Base-by-base conservation (phyloP, 2,329 filamentous ascomycete genomes). In the Alternaria arborescens region DNA sequence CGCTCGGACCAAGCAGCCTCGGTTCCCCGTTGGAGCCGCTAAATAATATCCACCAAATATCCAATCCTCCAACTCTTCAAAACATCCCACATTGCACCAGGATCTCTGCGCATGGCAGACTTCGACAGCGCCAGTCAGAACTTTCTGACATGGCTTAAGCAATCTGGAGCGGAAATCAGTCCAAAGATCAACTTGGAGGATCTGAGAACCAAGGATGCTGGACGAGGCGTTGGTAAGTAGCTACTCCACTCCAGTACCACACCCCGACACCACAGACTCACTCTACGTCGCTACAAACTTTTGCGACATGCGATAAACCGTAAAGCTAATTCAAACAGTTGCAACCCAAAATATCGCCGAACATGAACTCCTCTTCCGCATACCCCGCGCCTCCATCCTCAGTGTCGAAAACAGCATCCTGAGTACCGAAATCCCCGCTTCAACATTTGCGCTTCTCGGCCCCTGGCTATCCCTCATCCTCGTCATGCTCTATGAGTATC, bases 341-440 rank as follows among this genome's bases (percentile, higher is more conserved):
- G 91, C 93, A 26, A 85, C 81, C 22, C 77, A 84, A 59, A 87
- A 92, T 64, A 92, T 97, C 55, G 80, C 83, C 18, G 85, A 91
- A 68, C 91, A 93, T 62, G 91, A 92, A 58, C 86, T 90, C 48
- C 85, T 97, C 43, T 97, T 97, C 82, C 89, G 87, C 47, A 91
- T 97, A 62, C 92, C 93, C 3, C 88, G 91, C 62, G 80, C 82
- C 47, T 82, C 86, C 51, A 89, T 97, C 64, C 87, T 97, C 73
- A 91, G 87, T 68, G 82, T 87, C 22, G 85, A 90, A 73, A 96
- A 91, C 41, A 95, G 92, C 1, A 83, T 85, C 48, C 82, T 97
- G 30, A 84, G 85, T 24, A 80, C 69, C 78, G 69, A 83, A 82
- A 76, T 83, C 89, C 22, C 73, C 40, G 68, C 72, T 51, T 58